Base-by-base conservation (phyloP, 768 basidiomycete species). In the Phaeotremella fagi region DNA sequence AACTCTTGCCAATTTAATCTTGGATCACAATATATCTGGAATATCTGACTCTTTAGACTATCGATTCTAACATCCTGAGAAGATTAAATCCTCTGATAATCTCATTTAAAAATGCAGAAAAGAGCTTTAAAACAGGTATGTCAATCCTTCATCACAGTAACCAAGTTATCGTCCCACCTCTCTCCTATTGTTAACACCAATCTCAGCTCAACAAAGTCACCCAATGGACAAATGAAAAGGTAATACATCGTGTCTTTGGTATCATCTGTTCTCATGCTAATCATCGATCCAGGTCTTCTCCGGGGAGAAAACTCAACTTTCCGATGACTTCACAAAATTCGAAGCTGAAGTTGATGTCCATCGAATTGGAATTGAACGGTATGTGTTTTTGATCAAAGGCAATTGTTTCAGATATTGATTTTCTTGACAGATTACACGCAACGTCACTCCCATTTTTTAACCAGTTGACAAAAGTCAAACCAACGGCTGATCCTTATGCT, bases 341-440 rank as follows among this genome's bases (percentile, higher is more conserved):
- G 88, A 92, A 74, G 80, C 81, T 63, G 90, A 94, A 68, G 82
- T 95, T 25, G 89, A 92, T 48, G 76, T 89, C 26, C 77, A 89
- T 45, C 82, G 82, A 65, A 81, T 82, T 41, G 89, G 90, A 25
- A 79, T 86, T 31, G 78, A 82, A 54, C 79, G 82, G 89, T 90
- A 65, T 53, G 86, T 74, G 23, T 22, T 36, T 33, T n/a, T 37
- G 15, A 45, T 46, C 22, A n/a, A n/a, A n/a, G n/a, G n/a, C n/a
- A n/a, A n/a, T 12, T 31, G 4, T 25, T n/a, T 28, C 36, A 23
- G 16, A 29, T 37, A 24, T 23, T 37, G 45, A 45, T 27, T 24
- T 14, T 28, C 44, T 23, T 5, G 44, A 45, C 20, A 91, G 90
- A 72, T 75, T 91, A 48, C 81, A 84, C 64, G 72, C 80, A 25